Evolutionary conservation across 2,329 filamentous ascomycete genomes (phyloP).

Genomic region (Curvularia lunata): DNA sequence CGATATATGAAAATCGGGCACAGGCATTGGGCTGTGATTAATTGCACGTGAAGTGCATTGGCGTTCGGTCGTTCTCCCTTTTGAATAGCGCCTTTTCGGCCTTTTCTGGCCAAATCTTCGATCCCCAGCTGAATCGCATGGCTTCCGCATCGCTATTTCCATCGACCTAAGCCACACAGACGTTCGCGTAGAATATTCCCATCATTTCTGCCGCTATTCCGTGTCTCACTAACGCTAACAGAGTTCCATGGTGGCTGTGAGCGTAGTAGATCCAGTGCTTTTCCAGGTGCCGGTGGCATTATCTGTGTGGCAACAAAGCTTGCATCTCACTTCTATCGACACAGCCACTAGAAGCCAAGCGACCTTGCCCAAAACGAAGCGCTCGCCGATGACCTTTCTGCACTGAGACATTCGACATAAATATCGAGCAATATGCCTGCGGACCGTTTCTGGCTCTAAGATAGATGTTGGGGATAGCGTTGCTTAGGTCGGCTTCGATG

Average conservation of each 20-base stretch:
- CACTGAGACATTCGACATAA: background rate
- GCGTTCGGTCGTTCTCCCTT: background rate
- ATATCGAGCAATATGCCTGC: conserved; percentile 8
- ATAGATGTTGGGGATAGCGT: conserved; percentile 8
- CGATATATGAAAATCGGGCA: background rate
- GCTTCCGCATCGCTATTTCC: background rate
- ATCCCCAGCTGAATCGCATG: background rate
- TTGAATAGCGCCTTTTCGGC: conserved; percentile 3
- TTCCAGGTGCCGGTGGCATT: background rate
- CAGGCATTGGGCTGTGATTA: background rate
- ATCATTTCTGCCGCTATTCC: background rate
- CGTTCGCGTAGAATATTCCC: background rate
- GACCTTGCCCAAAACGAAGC: conserved; percentile 1
- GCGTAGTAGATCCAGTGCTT: background rate
- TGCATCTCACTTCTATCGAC: background rate
- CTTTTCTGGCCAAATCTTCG: background rate
- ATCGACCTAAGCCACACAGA: background rate
- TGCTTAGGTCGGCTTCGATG: background rate
- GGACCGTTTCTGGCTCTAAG: conserved; percentile 1
- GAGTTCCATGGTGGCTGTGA: too few relatives aligned
- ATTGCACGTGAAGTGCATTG: conserved; percentile 5
- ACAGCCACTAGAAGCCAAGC: background rate
- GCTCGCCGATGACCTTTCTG: background rate
- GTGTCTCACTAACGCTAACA: background rate
- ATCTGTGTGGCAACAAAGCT: conserved; percentile 3